A percentile compares a stretch with the other conserved stretches of the same genome.
These are phyloP conservation scores for Fusarium coffeatum DNA, from an alignment of 2,329 filamentous ascomycete genomes.

Conservation along the genomic window DNA sequence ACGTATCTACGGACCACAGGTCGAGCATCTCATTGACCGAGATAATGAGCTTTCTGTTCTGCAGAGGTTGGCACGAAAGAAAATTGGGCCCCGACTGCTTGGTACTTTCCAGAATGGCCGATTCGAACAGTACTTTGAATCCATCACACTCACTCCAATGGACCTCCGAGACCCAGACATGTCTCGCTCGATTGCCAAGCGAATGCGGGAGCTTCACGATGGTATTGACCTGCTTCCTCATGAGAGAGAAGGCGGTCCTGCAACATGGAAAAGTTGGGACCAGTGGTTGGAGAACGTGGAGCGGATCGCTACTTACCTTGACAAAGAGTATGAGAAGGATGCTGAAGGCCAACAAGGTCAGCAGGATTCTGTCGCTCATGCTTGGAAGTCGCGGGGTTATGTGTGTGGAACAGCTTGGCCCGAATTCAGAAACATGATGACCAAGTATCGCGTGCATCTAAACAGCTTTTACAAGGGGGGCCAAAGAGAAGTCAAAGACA, in stretches of 20 bases:
- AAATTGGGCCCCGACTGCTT: constrained; percentile 89
- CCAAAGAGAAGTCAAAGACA: constrained; percentile 72
- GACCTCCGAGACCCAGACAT: constrained; percentile 85
- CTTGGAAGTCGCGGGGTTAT: constrained; percentile 77
- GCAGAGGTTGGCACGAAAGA: constrained; percentile 86
- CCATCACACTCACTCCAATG: constrained; percentile 78
- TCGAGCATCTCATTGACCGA: constrained; percentile 94
- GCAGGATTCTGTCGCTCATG: constrained; percentile 50
- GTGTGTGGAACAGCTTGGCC: constrained; percentile 89
- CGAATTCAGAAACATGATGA: constrained; percentile 77
- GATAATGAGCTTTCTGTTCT: constrained; percentile 90
- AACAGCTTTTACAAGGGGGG: constrained; percentile 74
- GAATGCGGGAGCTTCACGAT: constrained; percentile 95
- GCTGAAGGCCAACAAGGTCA: constrained; percentile 29
- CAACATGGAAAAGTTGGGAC: constrained; percentile 94
- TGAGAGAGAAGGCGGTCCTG: constrained; percentile 82
- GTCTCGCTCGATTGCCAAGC: constrained; percentile 93
- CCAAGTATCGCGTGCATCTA: constrained; percentile 82
- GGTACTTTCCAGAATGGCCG: constrained; percentile 95
- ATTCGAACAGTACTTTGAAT: constrained; percentile 94
- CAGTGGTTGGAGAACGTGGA: constrained; percentile 80
- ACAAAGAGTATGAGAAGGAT: constrained; percentile 67
- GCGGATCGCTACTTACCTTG: constrained; percentile 67
- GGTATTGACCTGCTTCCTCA: constrained; percentile 86
- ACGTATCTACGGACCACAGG: constrained; percentile 93